Percentiles rank a stretch among this genome's conserved stretches.
phyloP scores from a whole-genome alignment of 148 eudicot genomes.

The Linanthus parryae region DNA sequence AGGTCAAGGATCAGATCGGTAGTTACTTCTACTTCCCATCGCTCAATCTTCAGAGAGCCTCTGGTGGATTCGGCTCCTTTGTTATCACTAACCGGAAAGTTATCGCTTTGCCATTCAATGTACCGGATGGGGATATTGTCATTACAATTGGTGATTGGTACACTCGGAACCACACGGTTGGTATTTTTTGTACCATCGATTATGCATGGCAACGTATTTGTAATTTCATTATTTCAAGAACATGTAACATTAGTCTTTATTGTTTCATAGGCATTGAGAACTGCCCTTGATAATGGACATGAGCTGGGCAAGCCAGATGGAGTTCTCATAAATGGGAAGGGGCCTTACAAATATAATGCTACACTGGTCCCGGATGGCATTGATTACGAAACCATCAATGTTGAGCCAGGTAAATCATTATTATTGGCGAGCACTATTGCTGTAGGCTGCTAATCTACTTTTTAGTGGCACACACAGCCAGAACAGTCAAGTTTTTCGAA shows the following conservation, averaged over 20 bases:
- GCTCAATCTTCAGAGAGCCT: conserved; percentile 75
- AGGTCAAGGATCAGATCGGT: conserved; percentile 94
- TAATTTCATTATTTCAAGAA: not conserved
- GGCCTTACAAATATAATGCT: conserved; percentile 74
- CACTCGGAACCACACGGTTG: conserved; percentile 69
- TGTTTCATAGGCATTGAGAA: conserved; percentile 51
- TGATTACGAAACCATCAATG: conserved; percentile 53
- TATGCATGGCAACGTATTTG: not conserved
- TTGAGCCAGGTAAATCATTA: conserved; percentile 70
- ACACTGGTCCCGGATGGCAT: conserved; percentile 75
- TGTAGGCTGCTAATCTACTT: too few species aligned
- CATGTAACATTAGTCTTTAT: conserved; percentile 4
- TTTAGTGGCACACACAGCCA: too few species aligned
- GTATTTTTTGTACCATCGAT: conserved; percentile 8
- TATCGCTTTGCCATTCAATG: conserved; percentile 60
- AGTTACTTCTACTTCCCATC: conserved; percentile 86
- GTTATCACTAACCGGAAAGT: conserved; percentile 45
- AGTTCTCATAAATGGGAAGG: conserved; percentile 94
- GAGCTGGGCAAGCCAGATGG: conserved; percentile 92
- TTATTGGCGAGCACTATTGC: too few species aligned
- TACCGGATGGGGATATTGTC: conserved; percentile 72
- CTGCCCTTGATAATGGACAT: conserved; percentile 55
- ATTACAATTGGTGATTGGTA: conserved; percentile 97
- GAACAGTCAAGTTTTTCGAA: too few species aligned
- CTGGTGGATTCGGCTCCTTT: conserved; percentile 84